These are phyloP conservation scores for Arachis monticola DNA, from an alignment of 331 rosid species.

Conservation along the genomic window DNA sequence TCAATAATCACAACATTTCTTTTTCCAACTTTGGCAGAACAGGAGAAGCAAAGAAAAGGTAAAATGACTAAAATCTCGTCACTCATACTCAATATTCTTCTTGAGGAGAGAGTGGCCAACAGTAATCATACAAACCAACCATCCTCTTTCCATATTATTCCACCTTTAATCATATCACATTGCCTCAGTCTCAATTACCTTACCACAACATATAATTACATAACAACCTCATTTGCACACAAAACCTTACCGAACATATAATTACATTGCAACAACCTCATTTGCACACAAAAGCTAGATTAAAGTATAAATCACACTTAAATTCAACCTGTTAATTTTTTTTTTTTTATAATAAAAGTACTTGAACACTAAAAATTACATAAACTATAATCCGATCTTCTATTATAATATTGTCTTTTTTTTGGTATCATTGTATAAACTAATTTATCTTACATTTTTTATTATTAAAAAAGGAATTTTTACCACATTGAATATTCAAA, in stretches of 20 bases:
- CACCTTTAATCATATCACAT: slow-evolving; percentile 63
- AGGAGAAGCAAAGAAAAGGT: slow-evolving; percentile 50
- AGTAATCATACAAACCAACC: slow-evolving; percentile 59
- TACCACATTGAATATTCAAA: too few relatives aligned
- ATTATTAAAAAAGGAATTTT: too few relatives aligned
- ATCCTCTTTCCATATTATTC: slow-evolving; percentile 37
- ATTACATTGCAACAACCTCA: too few relatives aligned
- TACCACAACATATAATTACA: slow-evolving; percentile 30
- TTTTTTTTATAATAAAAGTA: too few relatives aligned
- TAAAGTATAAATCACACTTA: too few relatives aligned
- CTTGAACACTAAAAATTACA: too few relatives aligned
- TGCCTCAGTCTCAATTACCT: slow-evolving; percentile 41
- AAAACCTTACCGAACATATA: background rate
- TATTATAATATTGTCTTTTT: too few relatives aligned
- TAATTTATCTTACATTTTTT: too few relatives aligned
- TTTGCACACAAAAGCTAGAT: too few relatives aligned
- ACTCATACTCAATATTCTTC: slow-evolving; percentile 37
- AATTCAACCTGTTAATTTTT: too few relatives aligned
- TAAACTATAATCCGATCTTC: too few relatives aligned
- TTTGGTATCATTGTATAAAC: too few relatives aligned
- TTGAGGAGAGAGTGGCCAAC: slow-evolving; percentile 43
- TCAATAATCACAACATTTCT: slow-evolving; percentile 26
- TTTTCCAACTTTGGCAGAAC: slow-evolving; percentile 12
- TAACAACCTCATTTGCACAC: background rate
- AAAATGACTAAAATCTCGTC: slow-evolving; percentile 26